Conservation (phyloP, 2,329 filamentous ascomycete species). For the Xylaria sp. region DNA sequence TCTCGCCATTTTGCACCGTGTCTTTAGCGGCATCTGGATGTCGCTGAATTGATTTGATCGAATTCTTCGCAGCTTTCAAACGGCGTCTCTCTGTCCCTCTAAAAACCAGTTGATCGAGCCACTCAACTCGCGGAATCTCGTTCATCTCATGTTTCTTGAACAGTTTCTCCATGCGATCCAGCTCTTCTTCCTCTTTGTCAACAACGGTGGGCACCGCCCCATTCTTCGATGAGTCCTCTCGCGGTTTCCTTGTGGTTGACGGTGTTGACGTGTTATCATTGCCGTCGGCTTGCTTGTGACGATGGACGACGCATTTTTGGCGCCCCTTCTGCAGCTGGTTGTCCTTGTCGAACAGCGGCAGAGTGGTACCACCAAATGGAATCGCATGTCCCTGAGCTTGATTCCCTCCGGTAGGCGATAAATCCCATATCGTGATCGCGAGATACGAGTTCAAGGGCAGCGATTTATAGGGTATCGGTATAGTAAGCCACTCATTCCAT, state of each 20-base stretch:
- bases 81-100: conserved; percentile 83
- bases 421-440: conserved; percentile 93
- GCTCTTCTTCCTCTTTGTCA: conserved; percentile 79
- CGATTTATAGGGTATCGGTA: conserved; percentile 84
- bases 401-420: conserved; percentile 78
- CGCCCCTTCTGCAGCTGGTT: conserved; percentile 90
- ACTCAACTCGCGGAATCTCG: conserved; percentile 89
- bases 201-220: conserved; percentile 51
- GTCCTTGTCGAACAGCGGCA: conserved; percentile 89
- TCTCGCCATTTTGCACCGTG: conserved; percentile 41
- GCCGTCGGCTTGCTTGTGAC: conserved; percentile 84
- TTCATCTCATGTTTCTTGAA: conserved; percentile 99
- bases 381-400: conserved; percentile 77
- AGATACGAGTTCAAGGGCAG: conserved; percentile 82
- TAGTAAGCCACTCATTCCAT: conserved; percentile 96
- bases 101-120: conserved; percentile 95
- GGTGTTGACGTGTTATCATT: conserved; percentile 81
- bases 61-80: conserved; percentile 66
- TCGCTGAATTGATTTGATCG: conserved; percentile 63
- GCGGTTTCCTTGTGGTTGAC: conserved; percentile 63
- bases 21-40: conserved; percentile 45
- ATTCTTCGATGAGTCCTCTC: conserved; percentile 56
- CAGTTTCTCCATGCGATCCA: conserved; percentile 85
- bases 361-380: conserved; percentile 92
- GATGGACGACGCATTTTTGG: conserved; percentile 87